phyloP scores from a whole-genome alignment of 768 basidiomycete species.

The Phylloporus sp. region DNA sequence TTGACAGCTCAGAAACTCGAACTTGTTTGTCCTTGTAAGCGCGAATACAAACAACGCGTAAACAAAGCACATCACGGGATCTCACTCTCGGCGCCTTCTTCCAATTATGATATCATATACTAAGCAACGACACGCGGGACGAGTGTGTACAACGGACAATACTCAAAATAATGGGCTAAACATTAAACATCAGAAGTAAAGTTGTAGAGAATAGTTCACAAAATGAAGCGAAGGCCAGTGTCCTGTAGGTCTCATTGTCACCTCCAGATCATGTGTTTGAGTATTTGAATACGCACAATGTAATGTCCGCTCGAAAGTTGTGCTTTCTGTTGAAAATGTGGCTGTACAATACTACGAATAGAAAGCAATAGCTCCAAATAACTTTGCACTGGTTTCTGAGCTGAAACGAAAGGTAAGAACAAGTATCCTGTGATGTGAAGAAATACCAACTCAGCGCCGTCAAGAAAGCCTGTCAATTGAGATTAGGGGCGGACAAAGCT shows the following conservation, averaged over 20 bases:
- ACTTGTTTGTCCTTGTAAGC: slow-evolving; percentile 33
- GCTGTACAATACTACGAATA: slow-evolving; percentile 55
- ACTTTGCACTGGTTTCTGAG: slow-evolving; percentile 52
- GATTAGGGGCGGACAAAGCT: background rate
- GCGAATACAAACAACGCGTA: slow-evolving; percentile 28
- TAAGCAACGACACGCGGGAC: background rate
- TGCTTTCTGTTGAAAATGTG: slow-evolving; percentile 65
- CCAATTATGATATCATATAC: background rate
- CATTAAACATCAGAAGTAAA: slow-evolving; percentile 1
- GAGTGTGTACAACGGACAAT: background rate
- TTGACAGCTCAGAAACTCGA: slow-evolving; percentile 22
- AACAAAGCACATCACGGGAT: slow-evolving; percentile 28
- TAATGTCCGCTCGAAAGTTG: slow-evolving; percentile 72
- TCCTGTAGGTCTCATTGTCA: slow-evolving; percentile 18
- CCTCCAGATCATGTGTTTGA: background rate
- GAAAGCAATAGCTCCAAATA: slow-evolving; percentile 61
- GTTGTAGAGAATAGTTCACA: slow-evolving; percentile 18
- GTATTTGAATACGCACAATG: slow-evolving; percentile 39
- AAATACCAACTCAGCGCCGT: slow-evolving; percentile 41
- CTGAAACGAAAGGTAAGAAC: slow-evolving; percentile 21
- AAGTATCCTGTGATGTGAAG: too few species aligned
- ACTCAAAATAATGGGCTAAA: background rate
- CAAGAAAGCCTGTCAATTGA: slow-evolving; percentile 54
- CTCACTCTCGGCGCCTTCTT: too few species aligned
- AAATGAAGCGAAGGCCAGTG: slow-evolving; percentile 28